Evolutionary conservation across 805 yeast species (phyloP).

Genomic region (Wickerhamomyces rabaulensis): DNA sequence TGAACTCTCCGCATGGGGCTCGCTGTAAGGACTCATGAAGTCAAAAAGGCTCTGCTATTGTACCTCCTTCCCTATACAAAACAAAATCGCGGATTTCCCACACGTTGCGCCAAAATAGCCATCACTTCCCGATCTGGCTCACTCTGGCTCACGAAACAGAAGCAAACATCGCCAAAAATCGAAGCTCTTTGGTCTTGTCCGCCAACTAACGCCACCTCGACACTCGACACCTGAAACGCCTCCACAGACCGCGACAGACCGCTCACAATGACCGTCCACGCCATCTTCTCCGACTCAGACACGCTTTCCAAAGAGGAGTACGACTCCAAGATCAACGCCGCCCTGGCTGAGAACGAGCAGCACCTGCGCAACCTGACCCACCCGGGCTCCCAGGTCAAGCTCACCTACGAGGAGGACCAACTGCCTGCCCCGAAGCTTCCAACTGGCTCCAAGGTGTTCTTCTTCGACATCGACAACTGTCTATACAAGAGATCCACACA

Average conservation of each 20-base stretch:
- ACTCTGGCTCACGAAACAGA: too few relatives aligned
- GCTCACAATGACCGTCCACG: not conserved
- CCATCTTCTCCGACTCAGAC: not conserved
- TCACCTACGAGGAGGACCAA: slow-evolving; percentile 23
- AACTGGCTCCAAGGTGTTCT: slow-evolving; percentile 44
- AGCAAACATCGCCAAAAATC: not conserved
- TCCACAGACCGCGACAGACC: too few relatives aligned
- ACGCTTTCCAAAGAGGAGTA: slow-evolving; percentile 3
- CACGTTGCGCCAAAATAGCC: not conserved
- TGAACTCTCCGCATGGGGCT: too few relatives aligned
- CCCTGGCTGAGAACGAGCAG: slow-evolving; percentile 23
- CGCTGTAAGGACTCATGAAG: too few relatives aligned
- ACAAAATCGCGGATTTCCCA: not conserved
- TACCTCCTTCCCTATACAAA: too few relatives aligned
- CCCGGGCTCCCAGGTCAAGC: slow-evolving; percentile 28
- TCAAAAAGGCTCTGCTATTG: too few relatives aligned
- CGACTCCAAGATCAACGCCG: slow-evolving; percentile 6
- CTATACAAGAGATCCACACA: slow-evolving; percentile 68
- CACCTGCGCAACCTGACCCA: slow-evolving; percentile 29
- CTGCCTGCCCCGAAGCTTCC: slow-evolving; percentile 18
- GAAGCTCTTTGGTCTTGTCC: not conserved
- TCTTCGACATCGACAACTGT: slow-evolving; percentile 93
- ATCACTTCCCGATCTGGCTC: not conserved
- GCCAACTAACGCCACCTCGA: not conserved
- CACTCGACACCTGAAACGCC: too few relatives aligned